Evolutionary conservation across 192 early-diverging fungal genomes (phyloP), one percentile per base, ranked within the genome.

Genomic region (Umbelopsis sp.): DNA sequence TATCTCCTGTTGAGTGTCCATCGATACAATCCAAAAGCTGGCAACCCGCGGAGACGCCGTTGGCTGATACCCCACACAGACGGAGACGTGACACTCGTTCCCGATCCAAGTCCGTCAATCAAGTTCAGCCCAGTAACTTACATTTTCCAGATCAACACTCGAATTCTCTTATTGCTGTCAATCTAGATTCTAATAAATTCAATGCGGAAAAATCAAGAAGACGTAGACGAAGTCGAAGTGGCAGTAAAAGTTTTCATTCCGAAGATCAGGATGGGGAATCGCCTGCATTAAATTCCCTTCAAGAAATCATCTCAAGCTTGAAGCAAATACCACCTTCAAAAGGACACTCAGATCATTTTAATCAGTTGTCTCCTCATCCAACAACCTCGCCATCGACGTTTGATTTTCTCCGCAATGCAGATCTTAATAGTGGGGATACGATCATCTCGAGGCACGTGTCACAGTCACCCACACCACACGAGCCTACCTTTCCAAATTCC

Each of bases 241-340:
- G 29, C 10, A 62, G 56, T 32, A 62, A 62, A 16, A 62, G 56
- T 31, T 62, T 62, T 14, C 2, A 36, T 16, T 17, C 34, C 10
- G 56, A 62, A 1, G 36, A 54, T 10, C 17, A 54, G n/a, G 70
- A 62, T 12, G 41, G 62, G 43, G 54, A 71, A 31, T 66, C 71
- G 20, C 59, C 62, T 21, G 71, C 71, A 3, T 66, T 72, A 20
- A 59, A 72, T 20, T 72, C 71, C 25, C 41, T 72, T 10, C 62
- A 66, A 44, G 71, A 72, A 21, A 72, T 72, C 29, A 62, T 62
- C 2, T 34, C 56, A 3, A 34, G 29, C 11, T 20, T 62, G 3
- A 62, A 62, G 31, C 56, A 62, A 26, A 62, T 62, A 62, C 56
- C 56, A 5, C 26, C 31, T 16, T 41, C 38, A 11, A 62, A 62